A percentile compares a stretch with the other conserved stretches of the same genome.
Conservation (phyloP, 192 early-diverging fungal genomes). For the Umbelopsis sp. region DNA sequence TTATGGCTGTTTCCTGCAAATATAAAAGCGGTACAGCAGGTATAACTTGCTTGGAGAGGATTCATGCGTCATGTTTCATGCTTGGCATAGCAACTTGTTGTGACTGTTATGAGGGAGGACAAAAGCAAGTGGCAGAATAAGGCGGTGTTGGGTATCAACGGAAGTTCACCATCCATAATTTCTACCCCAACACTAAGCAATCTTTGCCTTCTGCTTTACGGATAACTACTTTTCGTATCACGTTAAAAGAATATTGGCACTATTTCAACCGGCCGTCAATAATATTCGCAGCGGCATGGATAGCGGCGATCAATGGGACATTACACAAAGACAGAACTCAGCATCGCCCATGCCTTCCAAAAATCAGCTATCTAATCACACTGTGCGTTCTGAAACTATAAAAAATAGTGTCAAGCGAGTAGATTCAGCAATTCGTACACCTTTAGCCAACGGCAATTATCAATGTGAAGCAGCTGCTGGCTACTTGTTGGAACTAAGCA, state of each 20-base stretch:
- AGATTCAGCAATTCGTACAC: no score
- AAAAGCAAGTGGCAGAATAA: neutral
- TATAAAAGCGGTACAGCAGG: neutral
- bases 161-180: neutral
- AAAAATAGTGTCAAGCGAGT: no score
- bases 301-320: neutral
- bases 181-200: neutral
- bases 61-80: no score
- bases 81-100: no score
- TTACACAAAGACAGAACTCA: neutral
- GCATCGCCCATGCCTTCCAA: neutral
- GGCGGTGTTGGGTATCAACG: neutral
- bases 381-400: no score
- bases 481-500: no score
- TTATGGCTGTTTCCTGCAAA: no score
- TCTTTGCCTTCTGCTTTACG: neutral
- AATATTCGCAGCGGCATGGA: neutral
- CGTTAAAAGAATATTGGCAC: neutral
- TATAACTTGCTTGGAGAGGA: no score
- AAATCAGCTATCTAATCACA: neutral
- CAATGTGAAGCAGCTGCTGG: no score
- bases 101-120: no score
- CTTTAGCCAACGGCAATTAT: no score
- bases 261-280: neutral
- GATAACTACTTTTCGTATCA: neutral